Conservation (phyloP, 2,329 filamentous ascomycete genomes). For the Lecanicillium sp. region DNA sequence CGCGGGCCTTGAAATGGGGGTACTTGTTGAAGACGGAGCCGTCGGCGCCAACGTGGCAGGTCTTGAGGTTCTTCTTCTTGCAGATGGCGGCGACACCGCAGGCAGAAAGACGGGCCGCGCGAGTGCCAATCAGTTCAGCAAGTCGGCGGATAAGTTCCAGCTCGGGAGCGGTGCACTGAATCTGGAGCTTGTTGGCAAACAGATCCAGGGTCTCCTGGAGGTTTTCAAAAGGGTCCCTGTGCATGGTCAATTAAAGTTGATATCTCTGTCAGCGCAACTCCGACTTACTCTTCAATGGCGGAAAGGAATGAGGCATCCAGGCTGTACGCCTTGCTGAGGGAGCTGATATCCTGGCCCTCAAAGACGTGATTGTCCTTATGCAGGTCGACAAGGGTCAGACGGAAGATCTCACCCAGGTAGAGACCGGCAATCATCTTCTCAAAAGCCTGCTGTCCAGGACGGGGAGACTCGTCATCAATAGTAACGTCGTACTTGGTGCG, state of each 20-base stretch:
- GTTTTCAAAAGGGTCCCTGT: constrained; percentile 88
- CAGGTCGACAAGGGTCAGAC: constrained; percentile 76
- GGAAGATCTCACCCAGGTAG: constrained; percentile 92
- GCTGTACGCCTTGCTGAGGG: constrained; percentile 79
- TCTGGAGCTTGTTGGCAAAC: constrained; percentile 68
- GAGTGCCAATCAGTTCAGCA: constrained; percentile 90
- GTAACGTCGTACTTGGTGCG: constrained; percentile 78
- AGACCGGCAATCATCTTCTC: constrained; percentile 98
- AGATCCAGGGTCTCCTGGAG: constrained; percentile 80
- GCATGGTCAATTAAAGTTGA: constrained; percentile 20
- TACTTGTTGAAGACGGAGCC: constrained; percentile 99
- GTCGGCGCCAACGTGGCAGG: constrained; percentile 92
- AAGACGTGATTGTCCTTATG: constrained; percentile 78
- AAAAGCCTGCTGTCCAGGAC: constrained; percentile 89
- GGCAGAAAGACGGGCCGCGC: constrained; percentile 84
- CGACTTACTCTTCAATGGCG: constrained; percentile 73
- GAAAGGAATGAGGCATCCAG: constrained; percentile 93
- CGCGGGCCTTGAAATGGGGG: constrained; percentile 92
- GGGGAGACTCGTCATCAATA: constrained; percentile 86
- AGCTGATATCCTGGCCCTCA: constrained; percentile 70
- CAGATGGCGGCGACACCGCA: constrained; percentile 95
- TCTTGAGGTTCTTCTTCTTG: constrained; percentile 87
- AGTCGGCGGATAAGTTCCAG: constrained; percentile 84
- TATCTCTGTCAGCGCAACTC: too few relatives aligned
- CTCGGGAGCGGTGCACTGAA: constrained; percentile 68